Percentiles rank a stretch among this genome's conserved stretches.
Evolutionary conservation across 768 basidiomycete genomes (phyloP).

Genomic region (Cystobasidium ongulense): DNA sequence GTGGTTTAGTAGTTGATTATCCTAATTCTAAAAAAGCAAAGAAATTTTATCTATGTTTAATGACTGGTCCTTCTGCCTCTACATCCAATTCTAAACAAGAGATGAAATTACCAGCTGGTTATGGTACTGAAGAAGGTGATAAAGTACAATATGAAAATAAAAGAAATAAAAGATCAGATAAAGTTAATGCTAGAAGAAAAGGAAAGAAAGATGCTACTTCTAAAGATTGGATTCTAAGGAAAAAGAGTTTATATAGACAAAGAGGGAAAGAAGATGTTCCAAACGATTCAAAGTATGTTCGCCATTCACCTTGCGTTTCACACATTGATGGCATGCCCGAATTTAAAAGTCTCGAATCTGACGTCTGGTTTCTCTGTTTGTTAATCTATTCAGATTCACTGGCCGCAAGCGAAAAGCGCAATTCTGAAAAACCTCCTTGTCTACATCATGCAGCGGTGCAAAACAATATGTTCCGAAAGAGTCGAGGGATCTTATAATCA

Average conservation of each 20-base stretch:
- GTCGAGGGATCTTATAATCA: no score
- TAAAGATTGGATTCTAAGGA: slow-evolving; percentile 87
- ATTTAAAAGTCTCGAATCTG: no score
- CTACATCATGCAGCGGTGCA: background rate
- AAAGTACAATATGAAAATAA: slow-evolving; percentile 63
- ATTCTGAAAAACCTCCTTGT: slow-evolving; percentile 62
- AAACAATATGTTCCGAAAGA: no score
- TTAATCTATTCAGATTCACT: slow-evolving; percentile 63
- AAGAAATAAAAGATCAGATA: slow-evolving; percentile 54
- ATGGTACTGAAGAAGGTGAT: slow-evolving; percentile 45
- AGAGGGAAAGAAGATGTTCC: slow-evolving; percentile 73
- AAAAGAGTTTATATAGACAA: slow-evolving; percentile 88
- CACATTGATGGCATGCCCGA: no score
- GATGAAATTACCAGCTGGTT: slow-evolving; percentile 2
- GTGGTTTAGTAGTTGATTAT: slow-evolving; percentile 92
- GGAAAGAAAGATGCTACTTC: slow-evolving; percentile 66
- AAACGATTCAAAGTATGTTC: slow-evolving; percentile 47
- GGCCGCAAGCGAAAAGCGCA: slow-evolving; percentile 73
- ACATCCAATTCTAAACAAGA: background rate
- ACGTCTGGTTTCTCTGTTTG: background rate
- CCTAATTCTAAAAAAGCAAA: slow-evolving; percentile 92
- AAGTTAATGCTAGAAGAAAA: slow-evolving; percentile 47
- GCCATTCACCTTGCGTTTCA: no score
- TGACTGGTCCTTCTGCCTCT: slow-evolving; percentile 55
- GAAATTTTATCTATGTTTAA: slow-evolving; percentile 88